Evolutionary conservation across 2,329 filamentous ascomycete genomes (phyloP).

Genomic region (Harringtonia lauricola): DNA sequence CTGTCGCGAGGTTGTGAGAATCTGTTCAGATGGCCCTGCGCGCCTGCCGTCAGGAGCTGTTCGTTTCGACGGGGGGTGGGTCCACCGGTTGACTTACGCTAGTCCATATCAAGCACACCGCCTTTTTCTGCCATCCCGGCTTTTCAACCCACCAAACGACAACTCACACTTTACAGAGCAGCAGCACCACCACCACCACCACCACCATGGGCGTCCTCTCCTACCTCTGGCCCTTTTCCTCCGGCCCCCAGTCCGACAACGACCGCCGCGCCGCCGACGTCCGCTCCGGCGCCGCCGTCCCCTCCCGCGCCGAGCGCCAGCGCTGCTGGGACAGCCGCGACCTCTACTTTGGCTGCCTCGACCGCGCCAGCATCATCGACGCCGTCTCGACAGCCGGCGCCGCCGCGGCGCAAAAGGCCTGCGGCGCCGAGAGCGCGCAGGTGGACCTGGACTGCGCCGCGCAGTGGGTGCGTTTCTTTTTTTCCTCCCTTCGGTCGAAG

Average conservation of each 20-base stretch:
- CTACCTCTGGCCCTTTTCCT: slow-evolving; percentile 14
- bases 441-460: slow-evolving; percentile 81
- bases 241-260: slow-evolving; percentile 23
- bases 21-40: too few species aligned
- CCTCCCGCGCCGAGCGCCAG: slow-evolving; percentile 71
- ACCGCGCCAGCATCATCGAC: slow-evolving; percentile 72
- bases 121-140: not conserved
- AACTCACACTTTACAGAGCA: too few species aligned
- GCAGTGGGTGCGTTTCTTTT: slow-evolving; percentile 58
- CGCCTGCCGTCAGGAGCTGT: too few species aligned
- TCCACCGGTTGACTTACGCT: too few species aligned
- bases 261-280: slow-evolving; percentile 41
- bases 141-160: not conserved
- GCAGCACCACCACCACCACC: too few species aligned
- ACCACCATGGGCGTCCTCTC: slow-evolving; percentile 41
- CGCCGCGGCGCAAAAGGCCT: slow-evolving; percentile 26
- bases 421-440: slow-evolving; percentile 29
- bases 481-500: slow-evolving; percentile 1
- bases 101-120: not conserved
- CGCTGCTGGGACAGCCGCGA: slow-evolving; percentile 88
- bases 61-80: too few species aligned
- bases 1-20: too few species aligned
- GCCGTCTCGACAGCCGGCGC: slow-evolving; percentile 31
- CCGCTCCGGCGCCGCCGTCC: slow-evolving; percentile 54
- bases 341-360: slow-evolving; percentile 77